A percentile compares a stretch with the other conserved stretches of the same genome.
phyloP scores from a whole-genome alignment of 1,284 basidiomycete species.

The Moesziomyces antarcticus region DNA sequence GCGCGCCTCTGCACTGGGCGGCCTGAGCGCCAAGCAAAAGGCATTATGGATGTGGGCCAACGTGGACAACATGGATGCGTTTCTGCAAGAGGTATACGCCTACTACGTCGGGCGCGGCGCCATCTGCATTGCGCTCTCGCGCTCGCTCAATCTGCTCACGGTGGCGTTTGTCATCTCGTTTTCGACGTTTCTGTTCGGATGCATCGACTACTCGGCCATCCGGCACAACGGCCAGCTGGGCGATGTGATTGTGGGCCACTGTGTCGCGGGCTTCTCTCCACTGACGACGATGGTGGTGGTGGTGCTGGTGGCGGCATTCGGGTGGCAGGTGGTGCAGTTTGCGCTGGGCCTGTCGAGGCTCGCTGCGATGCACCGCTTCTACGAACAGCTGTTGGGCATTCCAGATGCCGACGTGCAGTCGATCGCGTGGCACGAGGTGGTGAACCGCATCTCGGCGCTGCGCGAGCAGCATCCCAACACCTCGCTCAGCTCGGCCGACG shows the following conservation, averaged over 20 bases:
- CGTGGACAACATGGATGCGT: constrained; percentile 93
- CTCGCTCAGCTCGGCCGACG: constrained; percentile 54
- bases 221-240: constrained; percentile 61
- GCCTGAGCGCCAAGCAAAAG: constrained; percentile 51
- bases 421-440: constrained; percentile 94
- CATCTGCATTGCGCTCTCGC: constrained; percentile 88
- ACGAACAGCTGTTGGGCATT: constrained; percentile 73
- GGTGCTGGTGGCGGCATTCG: constrained; percentile 82
- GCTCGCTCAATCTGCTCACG: constrained; percentile 89
- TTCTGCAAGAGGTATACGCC: constrained; percentile 91
- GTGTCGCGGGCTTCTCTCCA: constrained; percentile 80
- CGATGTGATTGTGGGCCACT: constrained; percentile 62
- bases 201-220: constrained; percentile 87
- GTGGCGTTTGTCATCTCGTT: constrained; percentile 96
- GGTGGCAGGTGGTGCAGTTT: constrained; percentile 72
- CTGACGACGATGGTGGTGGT: constrained; percentile 73
- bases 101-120: constrained; percentile 97
- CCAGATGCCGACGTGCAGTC: constrained; percentile 89
- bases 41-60: constrained; percentile 99
- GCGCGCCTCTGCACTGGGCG: constrained; percentile 30
- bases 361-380: constrained; percentile 91
- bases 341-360: constrained; percentile 75
- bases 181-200: constrained; percentile 93
- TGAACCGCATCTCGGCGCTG: constrained; percentile 77
- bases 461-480: constrained; percentile 56